These are phyloP conservation scores for Globisporangium polare DNA, from an alignment of 352 stramenopile species.

Conservation along the genomic window DNA sequence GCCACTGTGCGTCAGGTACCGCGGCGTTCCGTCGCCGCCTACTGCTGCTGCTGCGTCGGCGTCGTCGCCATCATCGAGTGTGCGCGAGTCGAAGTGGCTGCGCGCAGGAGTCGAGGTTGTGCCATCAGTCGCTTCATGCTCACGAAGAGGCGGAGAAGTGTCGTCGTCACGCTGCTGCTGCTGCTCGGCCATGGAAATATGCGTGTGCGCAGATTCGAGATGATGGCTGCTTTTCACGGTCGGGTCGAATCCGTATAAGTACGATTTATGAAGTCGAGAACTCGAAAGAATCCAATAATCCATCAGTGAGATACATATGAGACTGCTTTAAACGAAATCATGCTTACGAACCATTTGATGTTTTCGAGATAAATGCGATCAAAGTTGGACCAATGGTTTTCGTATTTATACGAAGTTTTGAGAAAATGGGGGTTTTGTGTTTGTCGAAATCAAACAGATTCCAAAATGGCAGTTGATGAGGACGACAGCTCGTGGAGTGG, in stretches of 20 bases:
- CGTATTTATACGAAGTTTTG: too few species aligned
- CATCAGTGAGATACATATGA: background rate
- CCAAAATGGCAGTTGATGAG: too few species aligned
- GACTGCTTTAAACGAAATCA: too few species aligned
- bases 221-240: slow-evolving; percentile 5
- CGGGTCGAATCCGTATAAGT: background rate
- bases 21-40: slow-evolving; percentile 17
- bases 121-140: background rate
- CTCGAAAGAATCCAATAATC: background rate
- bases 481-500: too few species aligned
- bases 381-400: too few species aligned
- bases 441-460: too few species aligned
- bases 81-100: too few species aligned
- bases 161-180: background rate
- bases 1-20: slow-evolving; percentile 35
- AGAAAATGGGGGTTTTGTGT: too few species aligned
- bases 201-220: background rate
- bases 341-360: too few species aligned
- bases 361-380: too few species aligned
- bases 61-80: background rate
- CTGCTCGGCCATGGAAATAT: background rate
- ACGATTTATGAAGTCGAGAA: background rate
- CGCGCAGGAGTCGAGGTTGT: background rate
- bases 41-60: background rate
- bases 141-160: background rate